phyloP scores from a whole-genome alignment of 2,329 filamentous ascomycete species.

The Pyrenophora graminea region DNA sequence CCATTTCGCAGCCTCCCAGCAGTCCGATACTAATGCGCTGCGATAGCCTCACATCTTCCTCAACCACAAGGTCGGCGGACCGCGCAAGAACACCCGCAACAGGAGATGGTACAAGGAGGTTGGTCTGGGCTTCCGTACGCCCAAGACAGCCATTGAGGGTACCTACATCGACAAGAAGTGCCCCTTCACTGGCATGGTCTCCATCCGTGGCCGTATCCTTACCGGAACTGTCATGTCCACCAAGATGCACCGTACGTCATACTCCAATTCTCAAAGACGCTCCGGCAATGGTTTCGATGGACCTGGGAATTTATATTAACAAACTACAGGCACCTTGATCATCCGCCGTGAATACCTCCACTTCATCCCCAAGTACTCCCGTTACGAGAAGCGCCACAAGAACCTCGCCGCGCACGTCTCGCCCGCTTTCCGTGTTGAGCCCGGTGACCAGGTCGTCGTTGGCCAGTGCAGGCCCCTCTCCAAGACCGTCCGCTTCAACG shows the following conservation, averaged over 20 bases:
- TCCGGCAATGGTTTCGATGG: conserved; percentile 2
- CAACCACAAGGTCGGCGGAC: conserved; percentile 88
- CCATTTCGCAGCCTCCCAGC: conserved; percentile 18
- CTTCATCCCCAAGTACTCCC: conserved; percentile 99
- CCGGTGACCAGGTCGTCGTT: conserved; percentile 98
- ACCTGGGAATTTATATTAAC: conserved; percentile 26
- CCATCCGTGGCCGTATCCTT: conserved; percentile 99
- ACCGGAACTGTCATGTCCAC: conserved; percentile 99
- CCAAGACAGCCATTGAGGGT: conserved; percentile 98
- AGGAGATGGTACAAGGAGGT: conserved; percentile 99
- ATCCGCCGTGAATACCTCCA: conserved; percentile 99
- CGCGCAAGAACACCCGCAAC: conserved; percentile 48
- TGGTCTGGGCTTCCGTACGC: conserved; percentile 98
- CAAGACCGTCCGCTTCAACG: conserved; percentile 99
- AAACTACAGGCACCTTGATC: conserved; percentile 70
- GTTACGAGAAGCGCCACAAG: conserved; percentile 99
- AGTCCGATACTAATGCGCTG: conserved; percentile 37
- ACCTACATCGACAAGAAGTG: conserved; percentile 99
- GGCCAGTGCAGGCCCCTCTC: conserved; percentile 98
- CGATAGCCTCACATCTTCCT: conserved; percentile 98
- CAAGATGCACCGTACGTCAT: conserved; percentile 90
- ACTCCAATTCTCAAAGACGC: background rate
- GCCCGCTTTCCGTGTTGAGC: conserved; percentile 99
- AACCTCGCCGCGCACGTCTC: conserved; percentile 99
- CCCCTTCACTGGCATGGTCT: conserved; percentile 98